These are phyloP conservation scores for Populus hybrid DNA, from an alignment of 441 rosid species.

Conservation along the genomic window DNA sequence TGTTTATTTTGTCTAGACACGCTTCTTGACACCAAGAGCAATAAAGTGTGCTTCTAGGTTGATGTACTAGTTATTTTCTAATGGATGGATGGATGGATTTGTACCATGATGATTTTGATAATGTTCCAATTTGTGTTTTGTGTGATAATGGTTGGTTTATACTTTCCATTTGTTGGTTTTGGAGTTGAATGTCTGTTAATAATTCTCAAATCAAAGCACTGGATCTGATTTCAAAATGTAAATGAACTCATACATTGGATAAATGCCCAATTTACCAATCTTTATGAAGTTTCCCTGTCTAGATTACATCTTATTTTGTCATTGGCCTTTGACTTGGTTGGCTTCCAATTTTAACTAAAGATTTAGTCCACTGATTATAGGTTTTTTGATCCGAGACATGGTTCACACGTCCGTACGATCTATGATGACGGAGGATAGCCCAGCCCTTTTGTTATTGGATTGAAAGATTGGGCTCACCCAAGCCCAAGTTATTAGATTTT, in stretches of 20 bases:
- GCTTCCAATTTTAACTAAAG: too few species aligned
- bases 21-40: constrained; percentile 7
- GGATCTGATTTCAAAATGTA: background rate
- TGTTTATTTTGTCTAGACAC: background rate
- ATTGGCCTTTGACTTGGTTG: too few species aligned
- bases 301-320: too few species aligned
- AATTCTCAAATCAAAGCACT: background rate
- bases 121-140: background rate
- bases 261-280: background rate
- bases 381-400: too few species aligned
- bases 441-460: too few species aligned
- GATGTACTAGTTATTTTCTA: constrained; percentile 8
- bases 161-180: background rate
- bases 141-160: background rate
- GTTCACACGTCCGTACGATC: too few species aligned
- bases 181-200: background rate
- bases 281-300: too few species aligned
- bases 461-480: too few species aligned
- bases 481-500: too few species aligned
- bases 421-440: too few species aligned
- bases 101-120: constrained; percentile 1
- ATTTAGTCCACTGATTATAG: too few species aligned
- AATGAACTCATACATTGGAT: background rate
- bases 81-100: background rate
- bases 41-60: constrained; percentile 18